Percentiles rank a stretch among this genome's conserved stretches.
phyloP scores from a whole-genome alignment of 371 early-diverging fungal genomes.

The Sporodiniella umbellata region DNA sequence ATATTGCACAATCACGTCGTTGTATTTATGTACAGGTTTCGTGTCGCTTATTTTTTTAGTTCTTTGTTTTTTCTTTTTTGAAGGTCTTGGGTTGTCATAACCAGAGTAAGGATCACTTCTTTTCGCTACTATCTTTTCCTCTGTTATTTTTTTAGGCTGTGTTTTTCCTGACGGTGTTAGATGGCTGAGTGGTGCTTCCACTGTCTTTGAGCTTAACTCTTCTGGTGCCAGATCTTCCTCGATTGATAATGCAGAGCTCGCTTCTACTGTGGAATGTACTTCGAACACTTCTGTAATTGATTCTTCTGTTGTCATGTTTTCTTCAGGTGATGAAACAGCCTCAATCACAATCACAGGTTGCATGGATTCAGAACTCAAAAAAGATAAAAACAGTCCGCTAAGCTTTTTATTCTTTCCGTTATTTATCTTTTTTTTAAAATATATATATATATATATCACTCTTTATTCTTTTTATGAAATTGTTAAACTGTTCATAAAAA shows the following conservation, averaged over 20 bases:
- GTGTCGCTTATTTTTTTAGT: conserved; percentile 3
- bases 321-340: neutral
- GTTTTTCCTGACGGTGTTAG: neutral
- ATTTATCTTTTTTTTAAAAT: too few relatives aligned
- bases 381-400: neutral
- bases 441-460: too few relatives aligned
- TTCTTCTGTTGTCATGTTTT: neutral
- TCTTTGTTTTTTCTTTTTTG: conserved; percentile 11
- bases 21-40: neutral
- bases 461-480: too few relatives aligned
- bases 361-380: neutral
- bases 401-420: neutral
- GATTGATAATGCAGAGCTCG: neutral
- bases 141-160: neutral
- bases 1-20: conserved; percentile 31
- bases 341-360: neutral
- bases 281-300: neutral
- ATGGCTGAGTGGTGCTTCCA: neutral
- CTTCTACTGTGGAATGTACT: neutral
- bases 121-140: too few relatives aligned
- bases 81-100: conserved; percentile 1
- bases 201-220: neutral
- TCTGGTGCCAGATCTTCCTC: neutral
- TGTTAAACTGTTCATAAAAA: too few relatives aligned
- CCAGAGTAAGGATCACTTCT: conserved; percentile 9